Evolutionary conservation across 345 rosid species (phyloP), one percentile per base, ranked within the genome.

Genomic region (Tarenaya hassleriana): DNA sequence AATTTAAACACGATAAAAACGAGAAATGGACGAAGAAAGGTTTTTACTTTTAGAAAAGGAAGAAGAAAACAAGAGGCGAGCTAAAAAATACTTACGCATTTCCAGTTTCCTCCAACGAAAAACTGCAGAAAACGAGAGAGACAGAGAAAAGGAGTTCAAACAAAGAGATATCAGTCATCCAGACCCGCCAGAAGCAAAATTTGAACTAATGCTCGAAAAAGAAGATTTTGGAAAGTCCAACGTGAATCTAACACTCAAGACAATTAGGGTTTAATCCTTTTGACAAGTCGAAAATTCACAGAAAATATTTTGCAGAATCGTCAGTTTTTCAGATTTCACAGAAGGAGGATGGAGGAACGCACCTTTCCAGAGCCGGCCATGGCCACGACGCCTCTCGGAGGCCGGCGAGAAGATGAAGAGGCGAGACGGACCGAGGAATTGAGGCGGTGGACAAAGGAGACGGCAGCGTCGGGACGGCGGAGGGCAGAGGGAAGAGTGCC

Each of bases 21-120:
- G 35, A 44, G 34, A 19, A 15, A 31, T 29, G 29, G n/a, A n/a
- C n/a, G n/a, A n/a, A n/a, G n/a, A n/a, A n/a, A n/a, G n/a, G n/a
- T n/a, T n/a, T n/a, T n/a, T n/a, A n/a, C n/a, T n/a, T n/a, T n/a
- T n/a, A n/a, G n/a, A n/a, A n/a, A n/a, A n/a, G n/a, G n/a, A n/a
- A n/a, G n/a, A n/a, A n/a, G n/a, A n/a, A n/a, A n/a, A n/a, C n/a
- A 24, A 18, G 27, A 0, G 18, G 41, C 1, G 16, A 41, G 41
- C 19, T 7, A n/a, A 32, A 14, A 34, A 41, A 44, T 20, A 67
- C 98, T 81, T 83, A 92, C 98, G 73, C 98, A 92, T 53, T 92
- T 92, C 98, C 98, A 92, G 76, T 92, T 92, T 46, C 98, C 98
- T 38, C 98, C 98, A 58, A 92, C 97, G 72, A 92, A 92, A 69